Evolutionary conservation across 345 rosid genomes (phyloP).

Genomic region (Melaleuca quinquenervia): DNA sequence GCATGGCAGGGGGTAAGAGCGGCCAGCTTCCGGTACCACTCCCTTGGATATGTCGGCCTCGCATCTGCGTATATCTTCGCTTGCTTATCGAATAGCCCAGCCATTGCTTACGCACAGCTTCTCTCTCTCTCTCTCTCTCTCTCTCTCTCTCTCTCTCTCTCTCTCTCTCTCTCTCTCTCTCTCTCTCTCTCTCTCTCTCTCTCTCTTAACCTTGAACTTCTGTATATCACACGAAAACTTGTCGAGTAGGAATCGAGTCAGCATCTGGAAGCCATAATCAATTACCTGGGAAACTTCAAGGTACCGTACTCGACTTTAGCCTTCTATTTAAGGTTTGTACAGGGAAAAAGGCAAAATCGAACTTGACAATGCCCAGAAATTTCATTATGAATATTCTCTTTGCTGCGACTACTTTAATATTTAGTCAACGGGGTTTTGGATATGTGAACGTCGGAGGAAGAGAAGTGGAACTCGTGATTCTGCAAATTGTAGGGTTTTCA

Average conservation of each 20-base stretch:
- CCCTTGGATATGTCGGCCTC: conserved; percentile 46
- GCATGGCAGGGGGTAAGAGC: conserved; percentile 24
- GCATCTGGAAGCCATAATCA: not conserved
- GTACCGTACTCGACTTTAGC: not conserved
- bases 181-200: no score
- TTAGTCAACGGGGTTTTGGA: not conserved
- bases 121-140: not conserved
- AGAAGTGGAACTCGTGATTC: not conserved
- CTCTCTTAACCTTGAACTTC: no score
- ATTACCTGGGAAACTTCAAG: not conserved
- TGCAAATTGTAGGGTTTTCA: not conserved
- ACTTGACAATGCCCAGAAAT: not conserved
- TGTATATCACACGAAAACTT: not conserved
- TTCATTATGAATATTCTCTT: no score
- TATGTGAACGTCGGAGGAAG: not conserved
- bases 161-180: no score
- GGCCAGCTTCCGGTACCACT: conserved; percentile 50
- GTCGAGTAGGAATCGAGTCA: not conserved
- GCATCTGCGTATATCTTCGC: conserved; percentile 38
- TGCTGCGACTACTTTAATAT: no score
- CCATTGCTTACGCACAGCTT: conserved; percentile 14
- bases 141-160: no score
- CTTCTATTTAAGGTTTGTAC: not conserved
- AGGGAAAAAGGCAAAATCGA: not conserved
- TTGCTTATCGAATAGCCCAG: conserved; percentile 51